phyloP scores from a whole-genome alignment of 2,329 filamentous ascomycete species.

The Aspergillus spinulosporus region DNA sequence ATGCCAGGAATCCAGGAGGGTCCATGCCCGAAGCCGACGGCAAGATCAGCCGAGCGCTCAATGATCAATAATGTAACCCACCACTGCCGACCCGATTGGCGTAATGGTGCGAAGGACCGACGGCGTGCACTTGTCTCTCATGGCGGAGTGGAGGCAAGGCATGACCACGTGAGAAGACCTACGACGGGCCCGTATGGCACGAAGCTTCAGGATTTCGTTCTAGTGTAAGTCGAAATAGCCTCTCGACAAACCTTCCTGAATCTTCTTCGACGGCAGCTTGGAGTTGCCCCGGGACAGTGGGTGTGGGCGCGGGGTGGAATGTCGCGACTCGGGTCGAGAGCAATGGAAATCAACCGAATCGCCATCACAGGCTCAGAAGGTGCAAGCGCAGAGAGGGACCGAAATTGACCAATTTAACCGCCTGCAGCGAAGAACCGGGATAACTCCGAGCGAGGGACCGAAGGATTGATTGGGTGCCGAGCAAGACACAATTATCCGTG shows the following conservation, averaged over 20 bases:
- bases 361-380: background rate
- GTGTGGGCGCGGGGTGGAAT: background rate
- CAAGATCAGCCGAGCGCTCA: too few relatives aligned
- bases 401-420: conserved; percentile 6
- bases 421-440: background rate
- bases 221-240: background rate
- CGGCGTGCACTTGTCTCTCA: background rate
- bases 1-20: too few relatives aligned
- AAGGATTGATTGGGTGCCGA: background rate
- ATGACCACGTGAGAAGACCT: too few relatives aligned
- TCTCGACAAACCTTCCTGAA: background rate
- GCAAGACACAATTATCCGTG: conserved; percentile 5
- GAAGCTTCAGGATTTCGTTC: background rate
- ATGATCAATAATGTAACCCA: too few relatives aligned
- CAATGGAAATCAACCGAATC: conserved; percentile 10
- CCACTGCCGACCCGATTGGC: too few relatives aligned
- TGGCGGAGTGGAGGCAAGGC: background rate
- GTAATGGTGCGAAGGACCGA: background rate
- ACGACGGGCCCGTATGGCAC: too few relatives aligned
- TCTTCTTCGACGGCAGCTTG: background rate
- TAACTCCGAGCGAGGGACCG: conserved; percentile 5
- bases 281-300: background rate
- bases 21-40: too few relatives aligned
- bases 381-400: background rate
- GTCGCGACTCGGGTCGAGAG: background rate